These are phyloP conservation scores for Ceratobasidium sp. DNA, from an alignment of 1,284 basidiomycete species.

Conservation along the genomic window DNA sequence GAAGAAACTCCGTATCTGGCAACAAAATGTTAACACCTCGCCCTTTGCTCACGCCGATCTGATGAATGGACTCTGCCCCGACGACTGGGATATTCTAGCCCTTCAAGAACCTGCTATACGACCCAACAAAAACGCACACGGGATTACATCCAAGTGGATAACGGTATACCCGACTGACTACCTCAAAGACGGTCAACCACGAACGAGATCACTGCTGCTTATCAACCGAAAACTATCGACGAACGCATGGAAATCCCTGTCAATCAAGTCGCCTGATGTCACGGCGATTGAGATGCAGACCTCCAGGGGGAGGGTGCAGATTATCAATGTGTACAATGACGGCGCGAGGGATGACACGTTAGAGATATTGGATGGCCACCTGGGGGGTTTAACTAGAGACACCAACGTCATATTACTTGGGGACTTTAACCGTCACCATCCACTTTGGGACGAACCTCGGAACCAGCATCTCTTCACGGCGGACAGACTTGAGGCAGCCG, in stretches of 20 bases:
- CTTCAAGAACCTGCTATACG: conserved; percentile 13
- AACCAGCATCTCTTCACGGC: conserved; percentile 25
- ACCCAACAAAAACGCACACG: background rate
- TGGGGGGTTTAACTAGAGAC: background rate
- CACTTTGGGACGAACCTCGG: conserved; percentile 24
- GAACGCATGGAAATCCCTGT: background rate
- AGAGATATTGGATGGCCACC: background rate
- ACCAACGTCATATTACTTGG: conserved; percentile 3
- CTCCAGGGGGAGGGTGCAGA: background rate
- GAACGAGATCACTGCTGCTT: background rate
- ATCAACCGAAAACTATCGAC: background rate
- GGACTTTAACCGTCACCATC: conserved; percentile 31
- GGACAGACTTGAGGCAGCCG: background rate
- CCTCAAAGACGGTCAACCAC: background rate
- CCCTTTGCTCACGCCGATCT: conserved; percentile 1
- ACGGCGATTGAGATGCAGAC: background rate
- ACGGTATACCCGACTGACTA: conserved; percentile 17
- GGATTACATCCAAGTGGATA: background rate
- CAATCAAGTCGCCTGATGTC: background rate
- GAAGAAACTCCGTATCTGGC: conserved; percentile 7
- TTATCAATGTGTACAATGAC: conserved; percentile 8
- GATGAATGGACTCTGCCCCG: background rate
- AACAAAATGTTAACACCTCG: conserved; percentile 22
- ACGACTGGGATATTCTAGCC: conserved; percentile 20
- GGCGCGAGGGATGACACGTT: background rate